These are phyloP conservation scores for Skeletonema tropicum DNA, from an alignment of 108 stramenopile species.

Conservation along the genomic window DNA sequence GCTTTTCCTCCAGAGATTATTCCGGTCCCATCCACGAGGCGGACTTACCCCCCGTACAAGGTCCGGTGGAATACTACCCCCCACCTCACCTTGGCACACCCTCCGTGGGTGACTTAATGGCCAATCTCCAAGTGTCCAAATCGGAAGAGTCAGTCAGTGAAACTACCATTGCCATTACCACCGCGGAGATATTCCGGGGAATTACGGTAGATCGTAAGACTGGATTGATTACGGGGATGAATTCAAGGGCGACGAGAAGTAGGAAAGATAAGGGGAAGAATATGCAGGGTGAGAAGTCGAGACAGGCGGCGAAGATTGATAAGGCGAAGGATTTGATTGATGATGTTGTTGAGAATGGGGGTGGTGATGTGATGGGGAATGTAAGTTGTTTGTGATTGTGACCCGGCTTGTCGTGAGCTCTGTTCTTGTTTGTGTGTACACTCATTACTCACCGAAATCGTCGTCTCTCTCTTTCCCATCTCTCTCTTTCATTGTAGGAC, in stretches of 20 bases:
- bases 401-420: neutral
- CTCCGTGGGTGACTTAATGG: constrained; percentile 18
- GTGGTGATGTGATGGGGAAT: constrained; percentile 58
- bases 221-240: constrained; percentile 76
- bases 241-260: constrained; percentile 77
- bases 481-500: constrained; percentile 40
- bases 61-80: constrained; percentile 40
- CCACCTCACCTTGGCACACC: constrained; percentile 20
- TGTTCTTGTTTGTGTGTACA: neutral
- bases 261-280: constrained; percentile 56
- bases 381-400: constrained; percentile 18
- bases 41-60: constrained; percentile 33
- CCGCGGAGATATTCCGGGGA: constrained; percentile 83
- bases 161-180: constrained; percentile 71
- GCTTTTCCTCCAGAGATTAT: constrained; percentile 22
- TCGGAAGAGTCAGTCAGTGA: constrained; percentile 26
- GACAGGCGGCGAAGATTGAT: constrained; percentile 89
- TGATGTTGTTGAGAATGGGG: constrained; percentile 67
- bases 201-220: constrained; percentile 72
- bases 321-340: constrained; percentile 89
- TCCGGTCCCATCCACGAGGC: constrained; percentile 37
- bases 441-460: neutral
- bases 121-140: constrained; percentile 31
- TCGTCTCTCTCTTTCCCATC: neutral
- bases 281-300: constrained; percentile 77